Base-by-base conservation (phyloP, 805 yeast species). In the Zygosaccharomyces gambellarensis region DNA sequence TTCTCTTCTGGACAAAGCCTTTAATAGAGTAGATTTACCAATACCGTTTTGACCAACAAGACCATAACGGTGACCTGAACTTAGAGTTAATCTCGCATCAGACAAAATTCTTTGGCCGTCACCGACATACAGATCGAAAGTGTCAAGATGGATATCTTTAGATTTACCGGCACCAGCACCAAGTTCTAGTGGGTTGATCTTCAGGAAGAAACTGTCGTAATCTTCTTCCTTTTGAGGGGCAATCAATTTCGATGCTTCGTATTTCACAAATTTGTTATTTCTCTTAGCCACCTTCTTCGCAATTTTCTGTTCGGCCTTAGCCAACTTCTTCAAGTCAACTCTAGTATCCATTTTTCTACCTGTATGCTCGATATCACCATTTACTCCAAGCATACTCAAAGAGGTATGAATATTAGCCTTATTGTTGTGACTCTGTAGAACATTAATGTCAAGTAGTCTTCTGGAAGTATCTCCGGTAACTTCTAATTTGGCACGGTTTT, bases 21-120 rank as follows among this genome's bases (percentile, higher is more conserved):
- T 79, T 65, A 94, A 74, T 47, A 94, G 72, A 0, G 99, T 94
- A 39, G 98, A 90, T 69, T 94, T 94, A 83, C 99, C 99, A 59
- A 94, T 90, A 92, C 99, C 99, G 74, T 94, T 94, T 67, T 90
- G 95, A 70, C 99, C 99, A 39, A 94, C 97, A 46, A 94, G 73
- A 81, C 99, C 99, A 61, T 94, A 94, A 67, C 98, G 81, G 68
- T 87, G 89, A 48, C 99, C 99, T 66, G 84, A 84, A 27, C 96
- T 83, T 55, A 94, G 77, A 1, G 96, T 83, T 56, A 94, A 79
- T 22, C 90, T 78, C 25, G 98, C 85, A 67, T 90, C 95, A 39
- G 92, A 82, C 55, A 94, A 76, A 47, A 94, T 92, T 71, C 99
- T 81, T 69, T 87, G 85, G 54, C 97, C 98, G 50, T 87, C 95